Evolutionary conservation across 2,329 filamentous ascomycete genomes (phyloP), one percentile per base, ranked within the genome.

Genomic region (Alternaria hordeiaustralica): DNA sequence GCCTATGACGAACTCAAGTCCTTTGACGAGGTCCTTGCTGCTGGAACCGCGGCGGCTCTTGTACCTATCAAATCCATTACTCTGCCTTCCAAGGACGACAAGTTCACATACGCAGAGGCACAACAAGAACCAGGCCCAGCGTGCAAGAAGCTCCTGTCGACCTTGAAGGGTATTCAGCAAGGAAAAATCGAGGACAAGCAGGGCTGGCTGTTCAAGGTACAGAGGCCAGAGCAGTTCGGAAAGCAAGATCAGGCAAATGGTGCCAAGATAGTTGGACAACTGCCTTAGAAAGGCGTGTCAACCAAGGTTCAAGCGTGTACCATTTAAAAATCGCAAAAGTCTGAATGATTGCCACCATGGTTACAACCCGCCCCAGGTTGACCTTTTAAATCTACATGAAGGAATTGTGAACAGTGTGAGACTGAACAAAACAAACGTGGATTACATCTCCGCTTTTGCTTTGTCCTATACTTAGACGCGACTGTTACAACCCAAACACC

Each of bases 51-150:
- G 0, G 95, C 94, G 0, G 92, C 93, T 0, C 85, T 99, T 58
- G 94, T 98, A 4, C 95, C 95, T 2, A 96, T 97, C 80, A 91
- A 91, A 65, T 96, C 92, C 71, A 97, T 98, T 78, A 96, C 92
- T 3, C 89, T 94, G 73, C 87, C 81, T 54, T 88, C 85, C 15
- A 84, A 81, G 45, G 79, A 81, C 45, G 85, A 89, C 64, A 87
- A 84, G 58, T 87, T 89, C 74, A 77, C 78, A 8, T 90, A 88
- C 71, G 78, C 84, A 49, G 82, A 82, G 10, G 86, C 83, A 18
- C 83, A 87, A 57, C 87, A 91, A 60, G 90, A 94, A 61, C 89
- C 92, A 0, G 94, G 94, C 0, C 88, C 90, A 30, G 83, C 91
- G 18, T 94, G 89, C 78, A 76, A 89, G 25, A 90, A 90, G 82